These are phyloP conservation scores for Hemisphaericaspora lyxosophila DNA, from an alignment of 1,139 yeast genomes.

Conservation along the genomic window DNA sequence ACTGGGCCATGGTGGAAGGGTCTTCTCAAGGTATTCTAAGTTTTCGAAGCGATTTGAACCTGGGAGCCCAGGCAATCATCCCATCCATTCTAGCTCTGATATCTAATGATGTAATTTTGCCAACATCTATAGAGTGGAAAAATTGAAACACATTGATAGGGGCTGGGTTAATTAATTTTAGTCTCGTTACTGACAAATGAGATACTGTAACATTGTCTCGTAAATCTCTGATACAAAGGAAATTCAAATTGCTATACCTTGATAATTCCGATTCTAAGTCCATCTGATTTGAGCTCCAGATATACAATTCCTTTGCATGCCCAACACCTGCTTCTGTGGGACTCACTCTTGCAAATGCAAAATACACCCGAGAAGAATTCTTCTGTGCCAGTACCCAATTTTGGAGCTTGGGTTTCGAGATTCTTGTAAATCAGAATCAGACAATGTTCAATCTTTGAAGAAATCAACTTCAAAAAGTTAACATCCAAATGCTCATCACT, in stretches of 20 bases:
- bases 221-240: background rate
- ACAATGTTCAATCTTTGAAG: background rate
- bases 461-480: too few relatives aligned
- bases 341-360: too few relatives aligned
- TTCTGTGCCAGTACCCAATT: background rate
- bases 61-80: background rate
- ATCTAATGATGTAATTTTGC: background rate
- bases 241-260: background rate
- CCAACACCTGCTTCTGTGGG: too few relatives aligned
- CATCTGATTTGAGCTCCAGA: too few relatives aligned
- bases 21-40: background rate
- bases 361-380: background rate
- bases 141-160: background rate
- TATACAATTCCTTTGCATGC: too few relatives aligned
- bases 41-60: background rate
- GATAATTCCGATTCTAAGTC: background rate
- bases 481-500: background rate
- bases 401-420: background rate
- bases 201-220: background rate
- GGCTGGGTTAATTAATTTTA: background rate
- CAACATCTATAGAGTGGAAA: background rate
- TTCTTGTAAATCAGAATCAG: background rate
- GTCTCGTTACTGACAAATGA: background rate
- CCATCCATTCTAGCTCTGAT: background rate
- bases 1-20: too few relatives aligned